Evolutionary conservation across 306 rosid species (phyloP), one percentile per base, ranked within the genome.

Genomic region (Trifolium repens): DNA sequence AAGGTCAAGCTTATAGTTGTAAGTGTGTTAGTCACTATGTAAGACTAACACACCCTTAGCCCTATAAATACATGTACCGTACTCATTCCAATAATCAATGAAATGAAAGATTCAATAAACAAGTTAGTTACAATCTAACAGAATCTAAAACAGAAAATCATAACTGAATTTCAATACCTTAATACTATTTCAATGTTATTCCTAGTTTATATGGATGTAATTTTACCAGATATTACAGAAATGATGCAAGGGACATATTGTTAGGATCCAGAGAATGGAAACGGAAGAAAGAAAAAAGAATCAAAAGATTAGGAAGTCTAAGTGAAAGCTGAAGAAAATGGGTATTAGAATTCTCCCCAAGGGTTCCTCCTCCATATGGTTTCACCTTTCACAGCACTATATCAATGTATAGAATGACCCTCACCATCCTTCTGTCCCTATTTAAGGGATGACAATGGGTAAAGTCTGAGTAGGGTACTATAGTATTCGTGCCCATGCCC

Each of bases 141-240:
- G n/a, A n/a, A n/a, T n/a, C n/a, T n/a, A n/a, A n/a, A n/a, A n/a
- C n/a, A n/a, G n/a, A n/a, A n/a, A n/a, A n/a, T n/a, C n/a, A n/a
- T n/a, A n/a, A n/a, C n/a, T n/a, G n/a, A n/a, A n/a, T n/a, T n/a
- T n/a, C n/a, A n/a, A n/a, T n/a, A n/a, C n/a, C 30, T 65, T 9
- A 39, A 9, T 39, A 39, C 30, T 65, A 17, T 65, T 39, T 65
- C 44, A 39, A 11, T 75, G 65, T 43, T 24, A 65, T n/a, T 46
- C 7, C 47, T 71, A 57, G 58, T 71, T 71, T 67, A 24, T 61
- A 50, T 37, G 27, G 60, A 76, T 26, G 26, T 67, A 52, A 10
- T 37, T 39, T 64, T 27, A 46, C 70, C 52, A 13, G 15, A 27
- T 27, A 59, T 27, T 26, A 59, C 39, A 59, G 39, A 59, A 3